phyloP scores from a whole-genome alignment of 1,284 basidiomycete species.

The Vanrija pseudolonga region DNA sequence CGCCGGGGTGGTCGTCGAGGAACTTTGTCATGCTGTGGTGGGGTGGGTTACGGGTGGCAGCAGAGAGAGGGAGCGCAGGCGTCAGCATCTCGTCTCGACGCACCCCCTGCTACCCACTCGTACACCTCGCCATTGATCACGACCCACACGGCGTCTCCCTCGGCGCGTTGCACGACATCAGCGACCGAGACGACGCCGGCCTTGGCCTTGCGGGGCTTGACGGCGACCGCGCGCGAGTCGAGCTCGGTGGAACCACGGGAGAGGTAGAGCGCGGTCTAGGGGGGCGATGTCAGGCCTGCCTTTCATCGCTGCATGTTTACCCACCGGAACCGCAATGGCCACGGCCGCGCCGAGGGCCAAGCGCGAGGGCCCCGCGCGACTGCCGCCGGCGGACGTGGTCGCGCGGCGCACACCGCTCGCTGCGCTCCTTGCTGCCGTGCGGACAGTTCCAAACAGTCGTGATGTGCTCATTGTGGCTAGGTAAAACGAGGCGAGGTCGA shows the following conservation, averaged over 20 bases:
- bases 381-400: too few relatives aligned
- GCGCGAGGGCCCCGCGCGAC: too few relatives aligned
- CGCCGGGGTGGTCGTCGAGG: slow-evolving; percentile 44
- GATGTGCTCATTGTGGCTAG: too few relatives aligned
- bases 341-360: too few relatives aligned
- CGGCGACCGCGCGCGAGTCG: neutral
- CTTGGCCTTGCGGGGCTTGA: slow-evolving; percentile 4
- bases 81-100: neutral
- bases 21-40: slow-evolving; percentile 45
- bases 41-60: too few relatives aligned
- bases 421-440: too few relatives aligned
- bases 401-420: too few relatives aligned
- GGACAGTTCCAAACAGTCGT: too few relatives aligned
- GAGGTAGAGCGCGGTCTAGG: slow-evolving; percentile 1
- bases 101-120: slow-evolving; percentile 27
- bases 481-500: too few relatives aligned
- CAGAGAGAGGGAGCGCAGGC: neutral
- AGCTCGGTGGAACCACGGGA: slow-evolving; percentile 1
- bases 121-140: slow-evolving; percentile 46
- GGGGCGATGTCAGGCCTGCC: too few relatives aligned
- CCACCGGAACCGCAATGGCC: too few relatives aligned
- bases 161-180: slow-evolving; percentile 32
- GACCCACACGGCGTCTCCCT: slow-evolving; percentile 39
- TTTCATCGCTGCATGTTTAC: too few relatives aligned
- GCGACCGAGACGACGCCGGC: slow-evolving; percentile 15